phyloP scores from a whole-genome alignment of 139 green algal species.

The Chlamydomonas sphaeroides region DNA sequence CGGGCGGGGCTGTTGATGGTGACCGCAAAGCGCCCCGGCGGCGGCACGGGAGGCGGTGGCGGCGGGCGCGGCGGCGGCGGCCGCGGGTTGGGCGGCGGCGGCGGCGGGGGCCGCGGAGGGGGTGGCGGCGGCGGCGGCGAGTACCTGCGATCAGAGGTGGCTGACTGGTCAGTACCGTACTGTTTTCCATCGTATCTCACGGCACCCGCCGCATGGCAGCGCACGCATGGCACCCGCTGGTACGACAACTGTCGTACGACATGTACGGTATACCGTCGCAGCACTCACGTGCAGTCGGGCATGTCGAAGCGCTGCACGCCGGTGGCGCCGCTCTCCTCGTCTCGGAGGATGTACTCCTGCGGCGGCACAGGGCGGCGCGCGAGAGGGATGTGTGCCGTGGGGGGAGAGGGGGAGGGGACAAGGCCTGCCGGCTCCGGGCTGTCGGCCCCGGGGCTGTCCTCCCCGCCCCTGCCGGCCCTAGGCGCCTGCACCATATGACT shows the following conservation, averaged over 20 bases:
- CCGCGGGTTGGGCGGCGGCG: background rate
- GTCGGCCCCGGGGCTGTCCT: too few relatives aligned
- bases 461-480: too few relatives aligned
- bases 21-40: background rate
- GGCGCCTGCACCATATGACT: too few relatives aligned
- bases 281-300: conserved; percentile 23
- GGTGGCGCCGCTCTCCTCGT: background rate
- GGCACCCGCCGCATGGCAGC: too few relatives aligned
- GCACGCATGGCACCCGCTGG: too few relatives aligned
- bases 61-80: background rate
- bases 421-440: too few relatives aligned
- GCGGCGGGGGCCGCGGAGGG: background rate
- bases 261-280: background rate
- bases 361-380: background rate
- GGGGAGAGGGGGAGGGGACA: too few relatives aligned
- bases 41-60: conserved; percentile 12
- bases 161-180: too few relatives aligned
- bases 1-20: background rate
- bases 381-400: too few relatives aligned
- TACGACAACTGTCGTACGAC: too few relatives aligned
- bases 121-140: conserved; percentile 14
- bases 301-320: background rate
- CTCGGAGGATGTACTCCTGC: background rate
- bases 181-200: too few relatives aligned
- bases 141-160: conserved; percentile 2